These are phyloP conservation scores for Aspergillus leporis DNA, from an alignment of 495 filamentous ascomycete genomes.

Conservation along the genomic window DNA sequence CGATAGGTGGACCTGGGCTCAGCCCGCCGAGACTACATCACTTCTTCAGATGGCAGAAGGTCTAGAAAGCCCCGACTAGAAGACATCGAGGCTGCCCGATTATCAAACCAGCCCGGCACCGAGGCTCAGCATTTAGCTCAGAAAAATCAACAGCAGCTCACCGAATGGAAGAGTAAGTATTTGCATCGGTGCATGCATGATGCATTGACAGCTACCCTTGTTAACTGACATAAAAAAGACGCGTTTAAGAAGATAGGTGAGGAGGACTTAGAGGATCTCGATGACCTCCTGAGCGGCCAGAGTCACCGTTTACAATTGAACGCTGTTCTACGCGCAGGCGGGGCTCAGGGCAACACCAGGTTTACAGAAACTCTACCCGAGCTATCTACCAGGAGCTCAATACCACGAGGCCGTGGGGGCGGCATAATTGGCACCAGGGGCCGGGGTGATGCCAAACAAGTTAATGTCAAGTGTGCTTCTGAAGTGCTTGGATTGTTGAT, in stretches of 20 bases:
- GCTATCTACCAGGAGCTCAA: neutral
- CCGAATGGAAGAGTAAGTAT: constrained; percentile 34
- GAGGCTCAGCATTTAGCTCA: constrained; percentile 21
- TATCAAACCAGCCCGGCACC: constrained; percentile 26
- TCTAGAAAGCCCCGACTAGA: constrained; percentile 10
- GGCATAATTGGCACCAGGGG: constrained; percentile 21
- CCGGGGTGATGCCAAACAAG: neutral
- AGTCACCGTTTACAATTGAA: constrained; percentile 33
- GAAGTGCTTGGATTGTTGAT: neutral
- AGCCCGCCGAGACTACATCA: constrained; percentile 33
- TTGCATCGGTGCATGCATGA: neutral
- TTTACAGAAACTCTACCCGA: neutral
- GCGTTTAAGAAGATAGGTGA: constrained; percentile 28
- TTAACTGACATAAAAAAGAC: constrained; percentile 22
- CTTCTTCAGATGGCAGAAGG: constrained; percentile 26
- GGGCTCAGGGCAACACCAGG: constrained; percentile 6
- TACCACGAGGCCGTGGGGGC: constrained; percentile 22
- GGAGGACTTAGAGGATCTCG: constrained; percentile 27
- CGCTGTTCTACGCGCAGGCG: constrained; percentile 14
- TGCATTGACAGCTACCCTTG: neutral
- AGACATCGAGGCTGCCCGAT: constrained; percentile 24
- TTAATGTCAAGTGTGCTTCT: neutral
- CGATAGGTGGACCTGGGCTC: constrained; percentile 38
- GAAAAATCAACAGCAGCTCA: constrained; percentile 21
- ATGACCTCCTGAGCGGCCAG: constrained; percentile 36